Evolutionary conservation across 768 basidiomycete genomes (phyloP).

Genomic region (Cubamyces lactineus): DNA sequence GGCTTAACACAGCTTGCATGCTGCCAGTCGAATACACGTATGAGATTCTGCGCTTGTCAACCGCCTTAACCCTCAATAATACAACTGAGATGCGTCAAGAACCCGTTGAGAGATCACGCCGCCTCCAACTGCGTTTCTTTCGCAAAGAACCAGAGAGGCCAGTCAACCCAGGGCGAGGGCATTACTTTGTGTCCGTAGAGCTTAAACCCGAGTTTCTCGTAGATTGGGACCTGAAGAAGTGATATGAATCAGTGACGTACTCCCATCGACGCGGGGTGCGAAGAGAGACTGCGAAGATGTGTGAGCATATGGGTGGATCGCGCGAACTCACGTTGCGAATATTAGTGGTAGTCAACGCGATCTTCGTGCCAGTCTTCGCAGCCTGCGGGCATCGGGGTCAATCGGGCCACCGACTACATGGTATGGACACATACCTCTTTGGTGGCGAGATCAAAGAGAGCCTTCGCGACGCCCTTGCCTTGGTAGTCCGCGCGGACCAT

Average conservation of each 20-base stretch:
- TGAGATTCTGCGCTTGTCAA: too few relatives aligned
- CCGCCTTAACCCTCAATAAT: too few relatives aligned
- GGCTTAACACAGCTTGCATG: too few relatives aligned
- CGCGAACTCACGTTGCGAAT: conserved; percentile 16
- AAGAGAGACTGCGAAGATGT: background rate
- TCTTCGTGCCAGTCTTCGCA: conserved; percentile 4
- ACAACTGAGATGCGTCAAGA: too few relatives aligned
- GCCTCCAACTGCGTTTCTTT: conserved; percentile 1
- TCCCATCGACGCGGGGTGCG: background rate
- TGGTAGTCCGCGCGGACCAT: conserved; percentile 25
- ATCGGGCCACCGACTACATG: background rate
- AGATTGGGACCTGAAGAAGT: conserved; percentile 20
- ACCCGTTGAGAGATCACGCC: background rate
- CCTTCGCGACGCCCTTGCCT: conserved; percentile 17
- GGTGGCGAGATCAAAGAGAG: conserved; percentile 20
- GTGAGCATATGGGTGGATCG: background rate
- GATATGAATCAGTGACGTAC: too few relatives aligned
- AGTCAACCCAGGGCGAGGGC: conserved; percentile 27
- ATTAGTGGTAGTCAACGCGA: conserved; percentile 21
- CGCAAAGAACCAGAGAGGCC: conserved; percentile 24
- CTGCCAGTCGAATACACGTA: too few relatives aligned
- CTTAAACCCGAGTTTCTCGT: conserved; percentile 24
- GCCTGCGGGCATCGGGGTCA: conserved; percentile 6
- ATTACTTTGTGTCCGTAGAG: conserved; percentile 16
- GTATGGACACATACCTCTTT: conserved; percentile 13